Evolutionary conservation across 306 rosid species (phyloP).

Genomic region (Abrus pulchellus): DNA sequence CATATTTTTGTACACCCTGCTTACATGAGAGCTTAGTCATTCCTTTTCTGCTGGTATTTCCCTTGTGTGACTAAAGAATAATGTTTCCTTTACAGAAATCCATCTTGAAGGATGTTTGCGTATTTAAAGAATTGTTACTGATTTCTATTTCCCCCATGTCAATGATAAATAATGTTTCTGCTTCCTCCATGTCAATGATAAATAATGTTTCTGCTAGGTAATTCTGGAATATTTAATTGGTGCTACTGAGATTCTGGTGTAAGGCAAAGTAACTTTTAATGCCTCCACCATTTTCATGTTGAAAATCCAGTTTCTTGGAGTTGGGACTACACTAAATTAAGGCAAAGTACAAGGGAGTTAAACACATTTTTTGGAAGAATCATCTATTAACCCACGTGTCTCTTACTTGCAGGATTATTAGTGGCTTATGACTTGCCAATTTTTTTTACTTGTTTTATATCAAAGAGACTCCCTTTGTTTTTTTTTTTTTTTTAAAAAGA

Average conservation of each 20-base stretch:
- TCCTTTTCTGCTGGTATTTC: constrained; percentile 33
- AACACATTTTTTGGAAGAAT: neutral
- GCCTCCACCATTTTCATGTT: neutral
- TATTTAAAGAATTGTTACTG: constrained; percentile 13
- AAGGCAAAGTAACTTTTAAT: constrained; percentile 27
- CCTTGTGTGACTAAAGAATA: constrained; percentile 8
- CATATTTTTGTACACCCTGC: constrained; percentile 4
- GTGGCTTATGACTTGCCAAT: neutral
- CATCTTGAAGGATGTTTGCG: constrained; percentile 11
- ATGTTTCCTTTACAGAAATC: constrained; percentile 32
- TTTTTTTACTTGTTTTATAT: neutral
- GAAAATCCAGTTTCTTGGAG: constrained; percentile 9
- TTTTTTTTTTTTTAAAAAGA: neutral
- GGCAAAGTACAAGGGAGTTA: neutral
- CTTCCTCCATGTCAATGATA: constrained; percentile 16
- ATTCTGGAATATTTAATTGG: neutral
- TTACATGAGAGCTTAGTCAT: constrained; percentile 2
- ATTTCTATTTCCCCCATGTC: constrained; percentile 21
- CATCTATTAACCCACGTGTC: neutral
- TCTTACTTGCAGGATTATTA: neutral
- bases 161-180: constrained; percentile 16
- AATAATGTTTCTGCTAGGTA: neutral
- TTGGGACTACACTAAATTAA: neutral
- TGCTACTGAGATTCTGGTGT: constrained; percentile 8
- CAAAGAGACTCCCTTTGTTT: neutral